phyloP scores from a whole-genome alignment of 306 rosid species.

The Calophaca sinica region DNA sequence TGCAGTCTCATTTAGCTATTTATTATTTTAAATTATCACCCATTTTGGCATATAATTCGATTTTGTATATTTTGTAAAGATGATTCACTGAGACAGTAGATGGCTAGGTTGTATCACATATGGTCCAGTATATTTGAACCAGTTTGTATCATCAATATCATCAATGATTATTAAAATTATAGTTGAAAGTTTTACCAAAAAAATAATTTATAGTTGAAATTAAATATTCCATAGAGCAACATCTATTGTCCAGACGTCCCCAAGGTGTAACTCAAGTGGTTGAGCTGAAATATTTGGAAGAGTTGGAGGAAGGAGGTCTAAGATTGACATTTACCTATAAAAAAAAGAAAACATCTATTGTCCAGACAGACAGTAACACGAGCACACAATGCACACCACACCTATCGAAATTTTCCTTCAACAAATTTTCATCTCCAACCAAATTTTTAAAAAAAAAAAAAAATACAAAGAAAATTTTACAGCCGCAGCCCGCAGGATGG shows the following conservation, averaged over 20 bases:
- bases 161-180: conserved; percentile 44
- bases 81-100: conserved; percentile 44
- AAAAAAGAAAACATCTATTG: no score
- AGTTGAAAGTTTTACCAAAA: conserved; percentile 41
- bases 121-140: neutral
- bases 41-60: conserved; percentile 64
- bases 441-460: neutral
- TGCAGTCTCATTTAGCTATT: conserved; percentile 48
- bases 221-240: conserved; percentile 40
- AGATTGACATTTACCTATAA: no score
- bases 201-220: no score
- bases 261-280: no score
- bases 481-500: neutral
- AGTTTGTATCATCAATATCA: conserved; percentile 53
- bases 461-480: neutral
- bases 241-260: conserved; percentile 44
- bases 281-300: no score
- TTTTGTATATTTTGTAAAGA: conserved; percentile 63
- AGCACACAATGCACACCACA: conserved; percentile 12
- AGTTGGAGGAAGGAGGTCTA: no score
- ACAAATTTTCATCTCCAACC: neutral
- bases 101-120: conserved; percentile 56
- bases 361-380: conserved; percentile 32
- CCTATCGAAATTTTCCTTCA: neutral
- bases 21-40: conserved; percentile 31